phyloP scores from a whole-genome alignment of 306 rosid genomes.

The Citrullus colocynthis region DNA sequence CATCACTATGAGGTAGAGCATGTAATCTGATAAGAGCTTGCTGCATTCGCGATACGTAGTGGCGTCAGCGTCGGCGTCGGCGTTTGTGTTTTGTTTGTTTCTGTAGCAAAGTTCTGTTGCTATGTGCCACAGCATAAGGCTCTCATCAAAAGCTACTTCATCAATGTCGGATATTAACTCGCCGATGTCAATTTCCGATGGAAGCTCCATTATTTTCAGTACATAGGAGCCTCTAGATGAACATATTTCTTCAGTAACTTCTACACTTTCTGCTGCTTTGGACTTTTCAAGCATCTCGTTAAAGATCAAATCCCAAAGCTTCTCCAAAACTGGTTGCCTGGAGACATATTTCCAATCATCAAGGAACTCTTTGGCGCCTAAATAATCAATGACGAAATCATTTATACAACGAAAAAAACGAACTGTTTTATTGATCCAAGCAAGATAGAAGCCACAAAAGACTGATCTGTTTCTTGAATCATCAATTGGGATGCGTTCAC shows the following conservation, averaged over 20 bases:
- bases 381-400: neutral
- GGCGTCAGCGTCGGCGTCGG: neutral
- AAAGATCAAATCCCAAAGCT: constrained; percentile 16
- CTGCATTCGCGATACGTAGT: neutral
- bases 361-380: constrained; percentile 15
- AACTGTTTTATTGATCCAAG: neutral
- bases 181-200: neutral
- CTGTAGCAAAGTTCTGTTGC: constrained; percentile 28
- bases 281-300: constrained; percentile 5
- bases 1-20: constrained; percentile 26
- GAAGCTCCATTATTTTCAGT: constrained; percentile 7
- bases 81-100: neutral
- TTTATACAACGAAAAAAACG: neutral
- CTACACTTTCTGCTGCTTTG: constrained; percentile 11
- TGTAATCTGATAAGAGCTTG: constrained; percentile 24
- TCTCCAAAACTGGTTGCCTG: neutral
- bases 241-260: constrained; percentile 12
- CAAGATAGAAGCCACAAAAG: neutral
- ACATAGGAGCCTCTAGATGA: constrained; percentile 20
- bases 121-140: constrained; percentile 28
- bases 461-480: neutral
- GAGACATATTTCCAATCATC: constrained; percentile 14
- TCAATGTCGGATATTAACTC: constrained; percentile 5
- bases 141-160: constrained; percentile 13
- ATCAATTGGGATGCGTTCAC: neutral